Percentiles rank a stretch among this genome's conserved stretches.
phyloP scores from a whole-genome alignment of 257 asterid genomes.

The Fraxinus anomala region DNA sequence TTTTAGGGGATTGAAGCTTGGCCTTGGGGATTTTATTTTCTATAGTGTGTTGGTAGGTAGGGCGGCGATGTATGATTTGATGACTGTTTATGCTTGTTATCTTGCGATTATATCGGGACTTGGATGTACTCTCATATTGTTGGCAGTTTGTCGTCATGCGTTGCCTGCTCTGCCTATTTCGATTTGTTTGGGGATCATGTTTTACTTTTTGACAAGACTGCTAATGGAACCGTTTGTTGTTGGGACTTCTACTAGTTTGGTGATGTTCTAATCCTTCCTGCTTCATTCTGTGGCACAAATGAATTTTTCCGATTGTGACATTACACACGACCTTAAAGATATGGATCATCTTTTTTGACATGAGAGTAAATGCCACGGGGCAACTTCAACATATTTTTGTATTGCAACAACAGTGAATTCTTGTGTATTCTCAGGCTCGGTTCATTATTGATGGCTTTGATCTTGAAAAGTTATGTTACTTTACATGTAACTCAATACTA shows the following conservation, averaged over 20 bases:
- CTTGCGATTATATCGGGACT: constrained; percentile 93
- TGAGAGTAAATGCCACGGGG: constrained; percentile 9
- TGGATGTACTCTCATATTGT: constrained; percentile 83
- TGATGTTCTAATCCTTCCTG: constrained; percentile 64
- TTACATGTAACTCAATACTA: constrained; percentile 21
- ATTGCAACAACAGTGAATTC: constrained; percentile 18
- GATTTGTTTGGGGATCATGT: constrained; percentile 72
- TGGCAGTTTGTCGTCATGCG: constrained; percentile 84
- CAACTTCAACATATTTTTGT: constrained; percentile 23
- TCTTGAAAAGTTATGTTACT: constrained; percentile 18
- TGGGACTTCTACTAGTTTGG: constrained; percentile 78
- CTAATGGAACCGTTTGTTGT: constrained; percentile 96
- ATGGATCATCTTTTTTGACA: constrained; percentile 8
- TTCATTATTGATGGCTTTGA: constrained; percentile 23
- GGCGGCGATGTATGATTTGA: constrained; percentile 96
- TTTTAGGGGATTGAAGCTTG: constrained; percentile 78
- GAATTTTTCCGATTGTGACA: constrained; percentile 20
- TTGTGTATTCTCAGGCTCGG: constrained; percentile 36
- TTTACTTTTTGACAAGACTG: constrained; percentile 87
- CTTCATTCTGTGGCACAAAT: constrained; percentile 12
- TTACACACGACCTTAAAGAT: constrained; percentile 11
- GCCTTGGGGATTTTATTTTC: constrained; percentile 92
- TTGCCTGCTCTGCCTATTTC: constrained; percentile 97
- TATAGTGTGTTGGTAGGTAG: constrained; percentile 94
- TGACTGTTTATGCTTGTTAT: constrained; percentile 98